A percentile compares a stretch with the other conserved stretches of the same genome.
Evolutionary conservation across 1,284 basidiomycete genomes (phyloP).

Genomic region (Trichosporon sp.): DNA sequence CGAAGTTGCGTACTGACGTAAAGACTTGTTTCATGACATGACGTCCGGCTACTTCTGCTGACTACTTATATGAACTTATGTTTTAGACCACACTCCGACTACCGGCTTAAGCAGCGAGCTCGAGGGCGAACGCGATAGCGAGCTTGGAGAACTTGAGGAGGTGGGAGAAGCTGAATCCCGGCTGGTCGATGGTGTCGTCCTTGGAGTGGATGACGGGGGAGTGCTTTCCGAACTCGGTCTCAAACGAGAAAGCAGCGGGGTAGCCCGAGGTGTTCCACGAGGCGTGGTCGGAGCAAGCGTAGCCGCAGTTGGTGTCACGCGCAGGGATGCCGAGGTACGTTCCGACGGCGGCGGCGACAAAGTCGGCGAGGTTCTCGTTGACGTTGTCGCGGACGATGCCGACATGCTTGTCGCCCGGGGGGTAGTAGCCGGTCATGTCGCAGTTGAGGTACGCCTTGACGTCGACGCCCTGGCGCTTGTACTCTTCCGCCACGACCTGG

Average conservation of each 20-base stretch:
- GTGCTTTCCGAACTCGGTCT: conserved; percentile 56
- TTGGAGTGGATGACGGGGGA: conserved; percentile 80
- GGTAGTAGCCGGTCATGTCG: conserved; percentile 65
- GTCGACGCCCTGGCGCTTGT: conserved; percentile 66
- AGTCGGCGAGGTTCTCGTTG: conserved; percentile 68
- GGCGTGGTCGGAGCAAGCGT: conserved; percentile 86
- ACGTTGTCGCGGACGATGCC: conserved; percentile 90
- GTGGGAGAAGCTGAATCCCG: conserved; percentile 75
- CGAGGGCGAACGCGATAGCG: conserved; percentile 79
- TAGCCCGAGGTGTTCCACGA: conserved; percentile 85
- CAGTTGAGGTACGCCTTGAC: conserved; percentile 85
- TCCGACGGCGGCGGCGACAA: conserved; percentile 71
- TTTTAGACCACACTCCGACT: neutral
- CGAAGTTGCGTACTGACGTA: neutral
- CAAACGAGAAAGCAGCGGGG: conserved; percentile 74
- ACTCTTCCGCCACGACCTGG: conserved; percentile 82
- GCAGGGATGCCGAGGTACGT: conserved; percentile 63
- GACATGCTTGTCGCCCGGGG: conserved; percentile 66
- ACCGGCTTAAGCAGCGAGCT: conserved; percentile 58
- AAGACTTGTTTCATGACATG: neutral
- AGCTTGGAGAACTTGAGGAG: conserved; percentile 76
- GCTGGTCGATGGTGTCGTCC: conserved; percentile 78
- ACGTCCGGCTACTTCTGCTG: neutral
- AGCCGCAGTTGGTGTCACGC: conserved; percentile 72
- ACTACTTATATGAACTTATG: neutral